A percentile compares a stretch with the other conserved stretches of the same genome.
Evolutionary conservation across 1,284 basidiomycete species (phyloP).

Genomic region (Apiotrichum laibachii): DNA sequence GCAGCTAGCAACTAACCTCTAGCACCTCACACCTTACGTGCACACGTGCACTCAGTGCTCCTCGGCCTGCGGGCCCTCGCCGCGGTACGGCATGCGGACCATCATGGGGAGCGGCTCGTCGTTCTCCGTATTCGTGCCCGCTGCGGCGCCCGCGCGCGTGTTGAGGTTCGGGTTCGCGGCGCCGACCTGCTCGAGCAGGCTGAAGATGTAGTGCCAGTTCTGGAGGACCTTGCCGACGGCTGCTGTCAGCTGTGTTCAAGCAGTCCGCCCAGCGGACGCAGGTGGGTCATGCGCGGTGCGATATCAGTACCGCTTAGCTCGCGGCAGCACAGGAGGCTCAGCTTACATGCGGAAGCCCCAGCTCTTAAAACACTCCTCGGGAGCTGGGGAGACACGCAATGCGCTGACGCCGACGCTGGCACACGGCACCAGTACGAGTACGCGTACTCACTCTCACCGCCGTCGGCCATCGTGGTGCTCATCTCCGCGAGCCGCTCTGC

Average conservation of each 20-base stretch:
- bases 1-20: no score
- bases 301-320: no score
- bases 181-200: conserved; percentile 41
- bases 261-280: no score
- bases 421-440: no score
- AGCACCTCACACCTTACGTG: no score
- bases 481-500: conserved; percentile 48
- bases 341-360: no score
- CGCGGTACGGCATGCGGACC: conserved; percentile 34
- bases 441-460: conserved; percentile 44
- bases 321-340: no score
- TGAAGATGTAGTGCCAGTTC: conserved; percentile 50
- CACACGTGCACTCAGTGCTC: neutral
- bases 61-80: neutral
- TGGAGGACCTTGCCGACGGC: conserved; percentile 44
- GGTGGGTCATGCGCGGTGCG: no score
- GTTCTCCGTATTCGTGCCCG: neutral
- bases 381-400: no score
- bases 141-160: neutral
- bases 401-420: no score
- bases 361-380: no score
- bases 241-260: conserved; percentile 15
- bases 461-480: conserved; percentile 52
- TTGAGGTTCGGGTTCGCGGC: neutral
- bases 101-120: conserved; percentile 37